Percentiles rank a stretch among this genome's conserved stretches.
Conservation (phyloP, 306 rosid species). For the Aeschynomene evenia region DNA sequence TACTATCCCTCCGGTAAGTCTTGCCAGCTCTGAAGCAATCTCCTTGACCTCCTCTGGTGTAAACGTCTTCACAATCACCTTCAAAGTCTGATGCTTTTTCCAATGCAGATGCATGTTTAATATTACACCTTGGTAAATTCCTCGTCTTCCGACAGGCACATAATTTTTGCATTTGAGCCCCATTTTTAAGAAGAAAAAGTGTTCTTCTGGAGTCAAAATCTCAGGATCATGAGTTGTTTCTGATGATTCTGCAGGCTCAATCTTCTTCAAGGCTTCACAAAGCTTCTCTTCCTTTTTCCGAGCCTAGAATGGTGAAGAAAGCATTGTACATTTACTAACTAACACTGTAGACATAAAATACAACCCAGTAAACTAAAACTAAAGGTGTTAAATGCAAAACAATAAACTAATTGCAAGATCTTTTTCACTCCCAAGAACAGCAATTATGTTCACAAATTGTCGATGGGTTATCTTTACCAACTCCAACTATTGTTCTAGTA, state of each 20-base stretch:
- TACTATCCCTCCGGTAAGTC: slow-evolving; percentile 87
- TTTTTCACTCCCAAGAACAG: slow-evolving; percentile 16
- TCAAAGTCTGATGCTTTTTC: slow-evolving; percentile 93
- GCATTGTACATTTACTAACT: slow-evolving; percentile 3
- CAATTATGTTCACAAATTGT: neutral
- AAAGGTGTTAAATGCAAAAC: slow-evolving; percentile 5
- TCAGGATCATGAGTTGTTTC: slow-evolving; percentile 90
- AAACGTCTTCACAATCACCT: slow-evolving; percentile 89
- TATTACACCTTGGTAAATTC: slow-evolving; percentile 94
- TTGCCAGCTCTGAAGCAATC: slow-evolving; percentile 85
- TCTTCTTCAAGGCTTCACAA: slow-evolving; percentile 68
- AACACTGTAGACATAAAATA: neutral
- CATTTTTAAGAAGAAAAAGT: slow-evolving; percentile 91
- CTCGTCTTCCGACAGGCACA: slow-evolving; percentile 94
- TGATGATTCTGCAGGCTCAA: slow-evolving; percentile 79
- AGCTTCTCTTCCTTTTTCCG: slow-evolving; percentile 72
- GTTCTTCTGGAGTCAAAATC: slow-evolving; percentile 94
- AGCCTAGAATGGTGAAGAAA: slow-evolving; percentile 55
- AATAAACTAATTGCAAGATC: neutral
- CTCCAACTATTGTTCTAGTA: too few species aligned
- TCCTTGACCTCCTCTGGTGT: slow-evolving; percentile 87
- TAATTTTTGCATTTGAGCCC: slow-evolving; percentile 88
- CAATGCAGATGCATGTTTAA: slow-evolving; percentile 98
- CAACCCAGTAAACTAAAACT: slow-evolving; percentile 2
- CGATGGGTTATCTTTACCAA: too few species aligned